Conservation (phyloP, 768 basidiomycete species). For the Lentinula guzmanii region DNA sequence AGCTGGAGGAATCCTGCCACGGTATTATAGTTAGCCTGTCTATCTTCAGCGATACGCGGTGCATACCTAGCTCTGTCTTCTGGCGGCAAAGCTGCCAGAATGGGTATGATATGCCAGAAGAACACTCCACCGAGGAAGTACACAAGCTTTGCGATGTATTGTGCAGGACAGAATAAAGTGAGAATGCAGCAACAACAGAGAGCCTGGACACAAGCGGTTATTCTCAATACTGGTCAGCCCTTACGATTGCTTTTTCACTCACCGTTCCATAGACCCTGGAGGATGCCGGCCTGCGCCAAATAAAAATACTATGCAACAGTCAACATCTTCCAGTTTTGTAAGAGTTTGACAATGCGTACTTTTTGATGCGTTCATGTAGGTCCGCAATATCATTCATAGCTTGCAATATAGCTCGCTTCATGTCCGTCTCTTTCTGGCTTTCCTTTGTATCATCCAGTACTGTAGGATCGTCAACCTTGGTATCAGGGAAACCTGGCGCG, state of each 20-base stretch:
- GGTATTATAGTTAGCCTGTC: neutral
- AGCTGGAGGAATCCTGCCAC: conserved; percentile 37
- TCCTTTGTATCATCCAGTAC: conserved; percentile 27
- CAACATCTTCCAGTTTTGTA: neutral
- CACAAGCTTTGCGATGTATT: conserved; percentile 40
- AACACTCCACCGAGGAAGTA: conserved; percentile 42
- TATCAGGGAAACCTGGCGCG: neutral
- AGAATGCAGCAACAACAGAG: conserved; percentile 31
- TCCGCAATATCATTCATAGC: conserved; percentile 46
- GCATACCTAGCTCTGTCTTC: conserved; percentile 38
- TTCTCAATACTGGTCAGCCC: conserved; percentile 3
- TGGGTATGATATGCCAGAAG: conserved; percentile 61
- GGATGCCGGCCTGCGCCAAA: conserved; percentile 54
- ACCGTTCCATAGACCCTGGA: conserved; percentile 47
- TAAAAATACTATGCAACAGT: conserved; percentile 41
- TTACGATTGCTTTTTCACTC: conserved; percentile 11
- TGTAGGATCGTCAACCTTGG: conserved; percentile 12
- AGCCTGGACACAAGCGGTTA: conserved; percentile 21
- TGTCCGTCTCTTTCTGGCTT: conserved; percentile 28
- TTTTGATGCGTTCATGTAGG: conserved; percentile 57
- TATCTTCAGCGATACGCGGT: neutral
- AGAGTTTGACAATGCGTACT: conserved; percentile 30
- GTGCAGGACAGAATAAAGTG: conserved; percentile 40
- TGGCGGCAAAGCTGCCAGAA: conserved; percentile 45
- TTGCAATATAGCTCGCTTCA: conserved; percentile 36